phyloP scores from a whole-genome alignment of 805 yeast genomes.

The Wickerhamomyces sydowiorum region DNA sequence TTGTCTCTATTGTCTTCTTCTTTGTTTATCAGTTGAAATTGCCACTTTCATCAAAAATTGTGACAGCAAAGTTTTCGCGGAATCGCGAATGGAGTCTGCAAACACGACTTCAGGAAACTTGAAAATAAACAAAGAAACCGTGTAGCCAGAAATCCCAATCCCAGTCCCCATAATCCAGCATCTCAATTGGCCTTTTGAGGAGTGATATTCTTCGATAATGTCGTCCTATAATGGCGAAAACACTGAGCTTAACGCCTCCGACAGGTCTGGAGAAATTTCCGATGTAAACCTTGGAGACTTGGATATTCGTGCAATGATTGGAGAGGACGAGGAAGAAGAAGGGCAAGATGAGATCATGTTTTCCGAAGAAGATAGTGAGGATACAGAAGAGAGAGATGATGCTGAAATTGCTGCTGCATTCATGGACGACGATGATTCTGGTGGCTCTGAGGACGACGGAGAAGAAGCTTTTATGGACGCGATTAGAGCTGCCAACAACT shows the following conservation, averaged over 20 bases:
- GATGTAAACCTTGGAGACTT: slow-evolving; percentile 25
- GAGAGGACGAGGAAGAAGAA: slow-evolving; percentile 10
- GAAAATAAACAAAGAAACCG: background rate
- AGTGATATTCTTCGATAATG: background rate
- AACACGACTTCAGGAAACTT: too few species aligned
- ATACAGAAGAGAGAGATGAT: slow-evolving; percentile 6
- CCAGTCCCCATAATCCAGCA: too few species aligned
- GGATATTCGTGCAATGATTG: slow-evolving; percentile 25
- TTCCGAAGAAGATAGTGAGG: slow-evolving; percentile 6
- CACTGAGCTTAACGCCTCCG: too few species aligned
- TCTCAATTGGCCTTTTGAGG: too few species aligned
- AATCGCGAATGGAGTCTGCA: background rate
- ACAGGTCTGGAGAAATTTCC: too few species aligned
- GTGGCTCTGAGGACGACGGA: slow-evolving; percentile 30
- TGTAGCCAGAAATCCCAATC: too few species aligned
- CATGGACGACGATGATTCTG: slow-evolving; percentile 27
- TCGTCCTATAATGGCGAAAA: background rate
- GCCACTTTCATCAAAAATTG: background rate
- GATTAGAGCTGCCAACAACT: slow-evolving; percentile 61
- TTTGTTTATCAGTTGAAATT: background rate
- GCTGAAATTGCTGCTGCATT: slow-evolving; percentile 33
- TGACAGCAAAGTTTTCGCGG: background rate
- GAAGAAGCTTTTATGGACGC: slow-evolving; percentile 52
- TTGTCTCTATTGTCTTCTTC: background rate
- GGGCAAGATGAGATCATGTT: slow-evolving; percentile 13